Evolutionary conservation across 306 rosid genomes (phyloP).

Genomic region (Malus orientalis): DNA sequence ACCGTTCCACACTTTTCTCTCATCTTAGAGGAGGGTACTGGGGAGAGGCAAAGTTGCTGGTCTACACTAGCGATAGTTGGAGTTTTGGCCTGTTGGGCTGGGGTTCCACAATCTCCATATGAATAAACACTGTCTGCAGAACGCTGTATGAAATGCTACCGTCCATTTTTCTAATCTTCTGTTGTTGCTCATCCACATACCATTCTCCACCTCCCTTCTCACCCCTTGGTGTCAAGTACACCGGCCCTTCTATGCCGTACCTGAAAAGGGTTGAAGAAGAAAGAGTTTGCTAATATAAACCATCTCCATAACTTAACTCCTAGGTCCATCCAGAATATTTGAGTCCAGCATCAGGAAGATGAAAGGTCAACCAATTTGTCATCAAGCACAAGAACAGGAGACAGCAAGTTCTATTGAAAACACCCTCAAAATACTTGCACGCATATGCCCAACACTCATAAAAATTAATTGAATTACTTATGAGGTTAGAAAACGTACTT

Average conservation of each 20-base stretch:
- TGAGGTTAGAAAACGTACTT: conserved; percentile 44
- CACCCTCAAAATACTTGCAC: neutral
- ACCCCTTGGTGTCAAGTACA: conserved; percentile 56
- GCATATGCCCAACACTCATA: neutral
- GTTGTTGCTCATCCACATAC: conserved; percentile 79
- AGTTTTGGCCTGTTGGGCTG: conserved; percentile 90
- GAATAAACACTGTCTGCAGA: conserved; percentile 63
- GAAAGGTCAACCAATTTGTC: too few species aligned
- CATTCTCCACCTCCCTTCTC: conserved; percentile 84
- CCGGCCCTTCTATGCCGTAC: conserved; percentile 92
- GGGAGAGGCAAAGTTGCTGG: neutral
- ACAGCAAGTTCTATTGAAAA: neutral
- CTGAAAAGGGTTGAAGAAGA: conserved; percentile 17
- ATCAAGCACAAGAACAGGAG: neutral
- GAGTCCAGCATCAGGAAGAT: neutral
- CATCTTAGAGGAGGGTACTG: neutral
- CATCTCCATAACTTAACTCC: neutral
- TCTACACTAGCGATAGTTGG: conserved; percentile 60
- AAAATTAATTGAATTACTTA: neutral
- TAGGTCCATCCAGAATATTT: neutral
- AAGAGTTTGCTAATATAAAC: neutral
- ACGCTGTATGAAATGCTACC: conserved; percentile 61
- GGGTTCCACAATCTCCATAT: conserved; percentile 96
- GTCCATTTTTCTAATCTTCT: conserved; percentile 81
- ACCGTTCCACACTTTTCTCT: neutral